A percentile compares a stretch with the other conserved stretches of the same genome.
These are phyloP conservation scores for Botrytis paeoniae DNA, from an alignment of 2,329 filamentous ascomycete genomes.

Conservation along the genomic window DNA sequence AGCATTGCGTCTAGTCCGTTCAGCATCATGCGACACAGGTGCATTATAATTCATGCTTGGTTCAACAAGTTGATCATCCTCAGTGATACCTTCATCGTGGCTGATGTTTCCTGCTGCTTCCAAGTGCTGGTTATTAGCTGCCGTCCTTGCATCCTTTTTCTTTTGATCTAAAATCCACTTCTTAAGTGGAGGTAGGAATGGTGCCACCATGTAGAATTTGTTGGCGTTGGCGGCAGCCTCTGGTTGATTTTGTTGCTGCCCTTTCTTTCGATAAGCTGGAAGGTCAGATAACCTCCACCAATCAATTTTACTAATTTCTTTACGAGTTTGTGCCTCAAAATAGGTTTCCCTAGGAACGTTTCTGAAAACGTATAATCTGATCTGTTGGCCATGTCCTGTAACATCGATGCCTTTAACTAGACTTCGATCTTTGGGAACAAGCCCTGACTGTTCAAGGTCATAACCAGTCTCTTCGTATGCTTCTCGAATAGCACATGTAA, in stretches of 20 bases:
- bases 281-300: constrained; percentile 92
- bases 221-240: constrained; percentile 60
- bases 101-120: constrained; percentile 43
- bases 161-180: constrained; percentile 88
- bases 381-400: constrained; percentile 87
- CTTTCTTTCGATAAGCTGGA: constrained; percentile 68
- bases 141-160: constrained; percentile 61
- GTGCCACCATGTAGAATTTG: constrained; percentile 98
- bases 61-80: constrained; percentile 52
- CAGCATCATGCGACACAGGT: constrained; percentile 23
- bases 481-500: constrained; percentile 90
- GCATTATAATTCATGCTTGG: constrained; percentile 13
- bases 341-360: constrained; percentile 81
- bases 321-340: constrained; percentile 87
- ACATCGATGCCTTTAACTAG: constrained; percentile 82
- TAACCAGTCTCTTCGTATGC: constrained; percentile 96
- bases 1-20: constrained; percentile 11
- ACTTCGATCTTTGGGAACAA: constrained; percentile 65
- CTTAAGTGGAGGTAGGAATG: constrained; percentile 80
- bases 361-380: constrained; percentile 88
- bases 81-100: constrained; percentile 56
- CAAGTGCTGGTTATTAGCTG: constrained; percentile 43
- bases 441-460: constrained; percentile 70
- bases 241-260: constrained; percentile 55
- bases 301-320: constrained; percentile 95